A percentile compares a stretch with the other conserved stretches of the same genome.
Conservation (phyloP, 495 filamentous ascomycete genomes). For the Xylaria venustula region DNA sequence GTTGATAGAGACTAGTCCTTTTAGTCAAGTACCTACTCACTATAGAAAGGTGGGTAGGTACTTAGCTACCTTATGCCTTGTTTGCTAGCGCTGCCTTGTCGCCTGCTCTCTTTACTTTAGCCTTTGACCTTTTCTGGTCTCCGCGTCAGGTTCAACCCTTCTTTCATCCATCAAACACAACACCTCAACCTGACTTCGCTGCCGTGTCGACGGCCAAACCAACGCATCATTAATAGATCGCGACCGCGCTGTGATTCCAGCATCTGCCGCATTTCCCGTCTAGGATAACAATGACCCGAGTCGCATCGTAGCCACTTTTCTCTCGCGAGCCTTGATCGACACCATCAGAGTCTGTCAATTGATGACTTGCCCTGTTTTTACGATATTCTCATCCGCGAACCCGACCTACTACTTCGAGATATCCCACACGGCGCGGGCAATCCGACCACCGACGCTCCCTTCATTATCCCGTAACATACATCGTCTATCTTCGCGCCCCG, state of each 20-base stretch:
- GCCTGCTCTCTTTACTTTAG: too few relatives aligned
- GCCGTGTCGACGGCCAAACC: not conserved
- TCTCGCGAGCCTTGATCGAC: conserved; percentile 2
- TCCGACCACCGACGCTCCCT: not conserved
- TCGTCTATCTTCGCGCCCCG: not conserved
- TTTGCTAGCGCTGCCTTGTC: too few relatives aligned
- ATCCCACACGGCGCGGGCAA: not conserved
- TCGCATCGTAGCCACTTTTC: not conserved
- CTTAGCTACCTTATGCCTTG: too few relatives aligned
- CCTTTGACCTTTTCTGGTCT: not conserved
- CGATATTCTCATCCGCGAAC: not conserved
- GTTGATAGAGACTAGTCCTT: too few relatives aligned
- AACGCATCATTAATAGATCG: not conserved
- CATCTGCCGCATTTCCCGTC: not conserved
- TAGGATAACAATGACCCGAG: not conserved
- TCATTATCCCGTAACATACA: not conserved
- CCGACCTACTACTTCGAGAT: not conserved
- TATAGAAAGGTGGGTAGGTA: too few relatives aligned
- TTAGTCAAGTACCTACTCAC: too few relatives aligned
- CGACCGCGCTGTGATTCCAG: not conserved
- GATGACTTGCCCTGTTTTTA: not conserved
- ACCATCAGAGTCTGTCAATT: not conserved
- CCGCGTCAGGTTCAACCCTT: conserved; percentile 2
- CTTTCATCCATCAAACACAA: conserved; percentile 5
- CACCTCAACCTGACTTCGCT: not conserved